These are phyloP conservation scores for Boletus speciosus DNA, from an alignment of 768 basidiomycete genomes.

Conservation along the genomic window DNA sequence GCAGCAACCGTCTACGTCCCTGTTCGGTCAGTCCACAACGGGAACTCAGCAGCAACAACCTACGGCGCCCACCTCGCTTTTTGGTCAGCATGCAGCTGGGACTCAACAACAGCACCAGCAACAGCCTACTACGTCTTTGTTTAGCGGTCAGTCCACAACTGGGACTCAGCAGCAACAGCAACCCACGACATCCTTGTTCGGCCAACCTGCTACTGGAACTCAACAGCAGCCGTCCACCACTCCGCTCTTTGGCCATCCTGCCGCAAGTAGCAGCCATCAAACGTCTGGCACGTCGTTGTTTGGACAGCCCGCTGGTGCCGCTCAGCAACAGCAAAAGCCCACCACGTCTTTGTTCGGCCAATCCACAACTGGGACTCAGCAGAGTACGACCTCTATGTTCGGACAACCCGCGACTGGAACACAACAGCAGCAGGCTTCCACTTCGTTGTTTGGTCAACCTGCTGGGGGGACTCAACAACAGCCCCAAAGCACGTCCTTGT, in stretches of 20 bases:
- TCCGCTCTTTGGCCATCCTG: constrained; percentile 27
- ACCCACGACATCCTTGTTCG: constrained; percentile 17
- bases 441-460: constrained; percentile 38
- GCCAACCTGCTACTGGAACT: constrained; percentile 28
- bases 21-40: constrained; percentile 22
- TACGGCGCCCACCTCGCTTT: constrained; percentile 24
- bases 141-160: constrained; percentile 18
- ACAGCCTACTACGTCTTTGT: constrained; percentile 22
- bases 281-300: constrained; percentile 33
- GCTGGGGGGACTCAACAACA: constrained; percentile 20
- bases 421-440: constrained; percentile 34
- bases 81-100: constrained; percentile 32
- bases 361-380: constrained; percentile 15
- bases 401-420: constrained; percentile 31
- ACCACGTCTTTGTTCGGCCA: constrained; percentile 31
- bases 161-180: constrained; percentile 17
- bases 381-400: constrained; percentile 16
- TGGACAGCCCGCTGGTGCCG: constrained; percentile 31
- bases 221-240: constrained; percentile 34
- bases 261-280: constrained; percentile 31
- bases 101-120: constrained; percentile 26
- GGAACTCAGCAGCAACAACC: constrained; percentile 30
- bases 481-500: constrained; percentile 27
- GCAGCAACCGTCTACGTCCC: constrained; percentile 26
- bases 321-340: constrained; percentile 27